These are phyloP conservation scores for Sophora flavescens DNA, from an alignment of 306 rosid genomes.

Conservation along the genomic window DNA sequence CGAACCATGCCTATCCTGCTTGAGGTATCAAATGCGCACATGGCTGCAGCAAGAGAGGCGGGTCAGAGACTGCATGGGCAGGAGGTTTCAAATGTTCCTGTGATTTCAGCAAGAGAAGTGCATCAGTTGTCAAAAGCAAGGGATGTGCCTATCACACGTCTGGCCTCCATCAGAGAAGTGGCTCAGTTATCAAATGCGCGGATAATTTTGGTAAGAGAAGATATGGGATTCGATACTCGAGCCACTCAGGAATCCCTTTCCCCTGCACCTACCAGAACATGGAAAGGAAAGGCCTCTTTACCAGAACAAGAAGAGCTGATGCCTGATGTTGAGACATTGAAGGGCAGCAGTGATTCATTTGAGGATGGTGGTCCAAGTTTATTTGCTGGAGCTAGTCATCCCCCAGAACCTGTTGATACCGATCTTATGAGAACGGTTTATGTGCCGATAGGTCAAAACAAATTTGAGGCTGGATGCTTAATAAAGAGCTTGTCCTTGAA, in stretches of 20 bases:
- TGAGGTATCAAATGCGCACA: conserved; percentile 55
- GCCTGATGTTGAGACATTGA: conserved; percentile 60
- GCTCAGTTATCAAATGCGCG: conserved; percentile 67
- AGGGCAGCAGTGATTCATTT: conserved; percentile 60
- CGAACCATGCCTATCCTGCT: conserved; percentile 56
- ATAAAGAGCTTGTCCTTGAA: conserved; percentile 80
- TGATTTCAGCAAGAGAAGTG: conserved; percentile 57
- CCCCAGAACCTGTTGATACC: conserved; percentile 94
- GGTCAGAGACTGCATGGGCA: conserved; percentile 47
- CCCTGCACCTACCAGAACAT: conserved; percentile 54
- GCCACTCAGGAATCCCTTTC: conserved; percentile 56
- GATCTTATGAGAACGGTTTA: conserved; percentile 88
- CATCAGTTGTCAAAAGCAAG: conserved; percentile 56
- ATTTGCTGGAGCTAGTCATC: conserved; percentile 97
- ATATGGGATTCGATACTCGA: conserved; percentile 55
- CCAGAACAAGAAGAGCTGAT: conserved; percentile 63
- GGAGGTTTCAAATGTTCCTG: conserved; percentile 50
- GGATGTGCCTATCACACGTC: conserved; percentile 49
- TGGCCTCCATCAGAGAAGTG: conserved; percentile 64
- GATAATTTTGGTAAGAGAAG: conserved; percentile 63
- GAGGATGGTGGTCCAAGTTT: conserved; percentile 77
- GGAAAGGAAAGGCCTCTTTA: conserved; percentile 72
- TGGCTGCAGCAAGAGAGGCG: conserved; percentile 47
- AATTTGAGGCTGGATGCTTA: conserved; percentile 76
- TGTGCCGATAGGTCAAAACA: conserved; percentile 79